phyloP scores from a whole-genome alignment of 2,329 filamentous ascomycete genomes.

The Trichoderma atrobrunneum region DNA sequence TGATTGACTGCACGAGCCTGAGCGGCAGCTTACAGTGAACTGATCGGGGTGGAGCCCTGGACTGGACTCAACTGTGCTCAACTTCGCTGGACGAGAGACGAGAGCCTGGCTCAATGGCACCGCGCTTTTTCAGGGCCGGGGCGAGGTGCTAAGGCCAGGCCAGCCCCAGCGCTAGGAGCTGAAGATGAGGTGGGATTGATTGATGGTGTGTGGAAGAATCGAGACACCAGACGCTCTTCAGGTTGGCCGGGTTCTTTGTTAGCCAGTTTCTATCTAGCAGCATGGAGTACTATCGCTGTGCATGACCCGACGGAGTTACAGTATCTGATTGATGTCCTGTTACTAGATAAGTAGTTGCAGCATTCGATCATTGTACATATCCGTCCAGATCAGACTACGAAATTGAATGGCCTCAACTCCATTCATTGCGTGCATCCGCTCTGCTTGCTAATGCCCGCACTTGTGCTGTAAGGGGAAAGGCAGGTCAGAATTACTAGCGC shows the following conservation, averaged over 20 bases:
- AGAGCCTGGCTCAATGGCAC: background rate
- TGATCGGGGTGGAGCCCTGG: background rate
- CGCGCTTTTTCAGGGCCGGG: slow-evolving; percentile 13
- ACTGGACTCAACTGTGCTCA: too few relatives aligned
- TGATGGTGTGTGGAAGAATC: background rate
- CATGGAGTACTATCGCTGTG: too few relatives aligned
- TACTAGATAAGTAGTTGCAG: background rate
- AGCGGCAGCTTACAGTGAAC: background rate
- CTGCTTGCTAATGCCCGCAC: background rate
- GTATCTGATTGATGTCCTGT: too few relatives aligned
- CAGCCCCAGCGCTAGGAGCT: background rate
- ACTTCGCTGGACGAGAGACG: background rate
- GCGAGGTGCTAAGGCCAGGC: background rate
- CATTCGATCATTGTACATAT: background rate
- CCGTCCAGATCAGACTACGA: background rate
- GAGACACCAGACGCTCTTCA: background rate
- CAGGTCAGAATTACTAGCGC: background rate
- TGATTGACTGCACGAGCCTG: background rate
- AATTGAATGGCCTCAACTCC: background rate
- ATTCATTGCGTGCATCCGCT: background rate
- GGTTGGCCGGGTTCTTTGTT: background rate
- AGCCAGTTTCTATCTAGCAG: background rate
- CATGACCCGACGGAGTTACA: too few relatives aligned
- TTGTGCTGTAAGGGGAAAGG: slow-evolving; percentile 1
- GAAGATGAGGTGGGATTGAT: background rate